Evolutionary conservation across 1,284 basidiomycete species (phyloP), one percentile per base, ranked within the genome.

Genomic region (Anthracocystis walkeri): DNA sequence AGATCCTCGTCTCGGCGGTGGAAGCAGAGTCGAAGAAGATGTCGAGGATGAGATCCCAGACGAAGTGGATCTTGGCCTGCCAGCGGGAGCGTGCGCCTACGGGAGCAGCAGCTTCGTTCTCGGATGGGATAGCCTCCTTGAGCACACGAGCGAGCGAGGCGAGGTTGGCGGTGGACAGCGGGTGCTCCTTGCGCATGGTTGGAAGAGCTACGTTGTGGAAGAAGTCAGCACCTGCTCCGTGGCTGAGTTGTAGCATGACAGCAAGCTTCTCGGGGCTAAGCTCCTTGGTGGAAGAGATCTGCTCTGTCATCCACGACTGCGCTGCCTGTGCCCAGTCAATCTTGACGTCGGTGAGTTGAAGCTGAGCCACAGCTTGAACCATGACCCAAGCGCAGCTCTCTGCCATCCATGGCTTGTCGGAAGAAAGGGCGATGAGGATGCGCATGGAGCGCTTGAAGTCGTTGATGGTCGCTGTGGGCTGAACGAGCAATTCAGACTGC

Each of bases 181-280:
- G 69, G 25, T 87, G 86, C 68, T 89, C 89, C 92, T 92, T 95
- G 46, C 64, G 91, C 89, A 53, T 89, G 87, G n/a, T 89, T 4
- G 65, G 60, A 1, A 65, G 44, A 2, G 58, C 35, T 1, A 61
- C 21, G 14, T 59, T 63, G 56, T 83, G 85, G 67, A 42, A 54
- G 25, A 70, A 58, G 33, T 69, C 74, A 42, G 61, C 42, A 6
- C 70, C 60, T n/a, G 56, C 56, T n/a, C 42, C 56, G 7, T 73
- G 69, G 6, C 65, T 65, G 10, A 97, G 85, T 75, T 90, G 90
- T 50, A 97, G 83, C 0, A 91, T 88, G 70, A 97, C 81, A 0
- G 93, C 94, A 27, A 98, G 87, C 85, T 94, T 96, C 83, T 98
- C 95, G 14, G 93, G 91, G 3, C 91, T 91, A 91, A 94, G 95